Base-by-base conservation (phyloP, 2,329 filamentous ascomycete genomes). In the Botryosphaeria agaves region DNA sequence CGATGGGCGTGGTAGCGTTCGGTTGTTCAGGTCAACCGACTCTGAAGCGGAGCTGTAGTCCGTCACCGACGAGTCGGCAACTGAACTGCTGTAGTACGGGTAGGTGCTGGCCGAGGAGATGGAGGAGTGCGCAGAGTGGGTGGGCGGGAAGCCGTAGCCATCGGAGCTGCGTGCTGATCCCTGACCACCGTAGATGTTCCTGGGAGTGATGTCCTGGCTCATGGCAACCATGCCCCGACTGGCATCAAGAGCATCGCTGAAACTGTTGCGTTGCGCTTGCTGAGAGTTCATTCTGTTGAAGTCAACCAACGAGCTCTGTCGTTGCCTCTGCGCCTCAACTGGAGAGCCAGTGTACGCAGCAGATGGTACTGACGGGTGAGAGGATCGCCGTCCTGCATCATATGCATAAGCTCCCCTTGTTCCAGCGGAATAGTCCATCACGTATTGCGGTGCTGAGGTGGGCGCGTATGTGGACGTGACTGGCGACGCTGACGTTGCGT, bases 21-120 rank as follows among this genome's bases (percentile, higher is more conserved):
- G 70, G 30, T 82, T 84, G 21, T 72, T 69, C 32, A 81, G 68
- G 47, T 87, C 83, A 34, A 92, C 81, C 36, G 67, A 69, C 45
- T 94, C 84, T 29, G 83, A 87, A 3, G 83, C 77, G 17, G 84
- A 91, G 46, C 85, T 92, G 59, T 94, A 94, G 51, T 94, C 87
- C 38, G 84, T 91, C 4, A 89, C 76, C 4, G 77, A 83, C 5
- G 77, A 81, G 41, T 84, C 79, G 35, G 65, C 67, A 16, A 82
- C 77, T 0, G 82, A 91, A 34, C 79, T 79, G 9, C 17, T 18
- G 42, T 76, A 78, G 51, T 91, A 92, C 40, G 75, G 76, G 47
- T 85, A 89, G 40, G 76, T 81, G 45, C 80, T 76, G 28, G 72
- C 73, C 2, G 74, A 76, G 0, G 87, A 95, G 37, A 94, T 84